phyloP scores from a whole-genome alignment of 257 asterid species.

The Solanum sitiens region DNA sequence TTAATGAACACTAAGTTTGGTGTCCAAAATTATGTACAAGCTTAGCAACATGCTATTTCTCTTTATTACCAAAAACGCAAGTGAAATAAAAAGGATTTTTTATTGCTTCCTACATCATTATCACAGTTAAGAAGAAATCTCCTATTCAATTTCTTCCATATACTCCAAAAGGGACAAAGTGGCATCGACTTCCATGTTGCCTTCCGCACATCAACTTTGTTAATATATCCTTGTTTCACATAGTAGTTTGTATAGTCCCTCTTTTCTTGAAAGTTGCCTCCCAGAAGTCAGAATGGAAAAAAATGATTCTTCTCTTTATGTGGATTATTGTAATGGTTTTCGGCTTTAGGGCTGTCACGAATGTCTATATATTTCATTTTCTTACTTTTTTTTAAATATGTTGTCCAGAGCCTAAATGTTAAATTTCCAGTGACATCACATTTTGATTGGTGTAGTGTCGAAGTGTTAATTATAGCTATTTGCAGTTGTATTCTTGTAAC shows the following conservation, averaged over 20 bases:
- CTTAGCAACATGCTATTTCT: not conserved
- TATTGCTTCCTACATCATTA: not conserved
- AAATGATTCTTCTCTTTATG: not conserved
- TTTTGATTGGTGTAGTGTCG: not conserved
- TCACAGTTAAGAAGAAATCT: not conserved
- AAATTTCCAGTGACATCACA: not conserved
- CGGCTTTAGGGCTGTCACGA: not conserved
- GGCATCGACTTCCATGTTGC: not conserved
- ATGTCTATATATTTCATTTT: not conserved
- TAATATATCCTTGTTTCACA: not conserved
- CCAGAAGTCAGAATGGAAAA: not conserved
- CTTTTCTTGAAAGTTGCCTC: not conserved
- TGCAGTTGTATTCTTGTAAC: not conserved
- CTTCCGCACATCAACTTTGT: not conserved
- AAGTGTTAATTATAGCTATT: not conserved
- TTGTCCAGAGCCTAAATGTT: not conserved
- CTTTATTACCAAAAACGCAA: not conserved
- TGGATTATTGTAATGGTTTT: not conserved
- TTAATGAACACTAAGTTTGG: not conserved
- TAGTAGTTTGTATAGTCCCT: not conserved
- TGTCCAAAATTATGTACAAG: not conserved
- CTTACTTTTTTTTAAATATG: not conserved
- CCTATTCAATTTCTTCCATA: not conserved
- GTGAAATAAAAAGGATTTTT: not conserved
- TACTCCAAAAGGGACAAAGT: not conserved